Conservation (phyloP, 2,329 filamentous ascomycete species). For the Aspergillus neoniger region DNA sequence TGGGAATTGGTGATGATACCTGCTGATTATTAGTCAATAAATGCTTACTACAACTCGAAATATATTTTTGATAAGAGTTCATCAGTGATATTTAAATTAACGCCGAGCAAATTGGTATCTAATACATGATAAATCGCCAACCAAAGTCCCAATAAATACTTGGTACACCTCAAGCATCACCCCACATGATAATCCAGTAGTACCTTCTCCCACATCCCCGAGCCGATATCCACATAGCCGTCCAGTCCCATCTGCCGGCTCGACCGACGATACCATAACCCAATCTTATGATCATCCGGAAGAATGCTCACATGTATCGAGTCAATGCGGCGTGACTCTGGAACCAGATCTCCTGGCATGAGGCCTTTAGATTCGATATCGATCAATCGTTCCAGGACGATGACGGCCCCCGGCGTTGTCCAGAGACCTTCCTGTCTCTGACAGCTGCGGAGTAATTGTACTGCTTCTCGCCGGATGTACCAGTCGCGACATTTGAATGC, state of each 20-base stretch:
- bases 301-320: neutral
- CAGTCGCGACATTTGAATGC: slow-evolving; percentile 36
- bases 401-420: neutral
- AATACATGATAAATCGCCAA: neutral
- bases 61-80: too few relatives aligned
- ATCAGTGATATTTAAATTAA: neutral
- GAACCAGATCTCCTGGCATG: neutral
- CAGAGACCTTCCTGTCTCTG: slow-evolving; percentile 2
- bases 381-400: neutral
- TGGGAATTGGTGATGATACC: too few relatives aligned
- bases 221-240: neutral
- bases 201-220: neutral
- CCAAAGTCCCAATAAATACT: neutral
- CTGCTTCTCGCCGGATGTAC: slow-evolving; percentile 13
- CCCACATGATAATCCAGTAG: neutral
- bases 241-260: neutral
- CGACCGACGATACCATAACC: neutral
- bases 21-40: too few relatives aligned
- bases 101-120: neutral
- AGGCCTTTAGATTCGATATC: neutral
- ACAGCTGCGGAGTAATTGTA: neutral
- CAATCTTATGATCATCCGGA: neutral
- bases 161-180: neutral
- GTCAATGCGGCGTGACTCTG: neutral
- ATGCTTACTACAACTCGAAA: too few relatives aligned